A percentile compares a stretch with the other conserved stretches of the same genome.
Conservation (phyloP, 495 filamentous ascomycete species). For the Xylaria cubensis region DNA sequence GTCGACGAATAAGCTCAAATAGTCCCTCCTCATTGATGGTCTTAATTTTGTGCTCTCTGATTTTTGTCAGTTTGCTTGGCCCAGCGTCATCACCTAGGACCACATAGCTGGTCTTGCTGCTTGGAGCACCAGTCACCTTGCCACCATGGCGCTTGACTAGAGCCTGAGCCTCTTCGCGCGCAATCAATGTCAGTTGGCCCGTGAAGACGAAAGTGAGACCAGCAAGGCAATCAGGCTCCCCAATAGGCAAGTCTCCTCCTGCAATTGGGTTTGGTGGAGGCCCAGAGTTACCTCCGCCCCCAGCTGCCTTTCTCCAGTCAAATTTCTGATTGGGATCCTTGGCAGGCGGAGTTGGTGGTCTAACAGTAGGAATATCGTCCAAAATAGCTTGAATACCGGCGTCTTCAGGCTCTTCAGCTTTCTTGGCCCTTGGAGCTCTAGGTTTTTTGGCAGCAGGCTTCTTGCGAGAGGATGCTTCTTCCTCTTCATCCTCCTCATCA, state of each 20-base stretch:
- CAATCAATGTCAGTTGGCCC: constrained; percentile 77
- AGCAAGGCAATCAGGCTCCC: constrained; percentile 87
- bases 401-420: constrained; percentile 61
- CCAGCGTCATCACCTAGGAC: constrained; percentile 91
- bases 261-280: constrained; percentile 67
- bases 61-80: constrained; percentile 91
- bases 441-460: constrained; percentile 69
- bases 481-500: constrained; percentile 51
- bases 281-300: constrained; percentile 62
- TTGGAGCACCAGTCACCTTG: constrained; percentile 84
- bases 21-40: constrained; percentile 94
- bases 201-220: constrained; percentile 99
- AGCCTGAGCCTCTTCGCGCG: constrained; percentile 83
- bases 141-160: constrained; percentile 93
- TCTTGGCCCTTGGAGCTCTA: constrained; percentile 63
- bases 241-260: constrained; percentile 77
- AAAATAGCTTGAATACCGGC: constrained; percentile 82
- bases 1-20: constrained; percentile 80
- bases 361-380: constrained; percentile 81
- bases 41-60: constrained; percentile 75
- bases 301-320: constrained; percentile 59
- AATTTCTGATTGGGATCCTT: constrained; percentile 72
- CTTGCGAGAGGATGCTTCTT: constrained; percentile 52
- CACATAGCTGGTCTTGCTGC: constrained; percentile 91
- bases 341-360: constrained; percentile 81